Evolutionary conservation across 495 filamentous ascomycete genomes (phyloP).

Genomic region (Articulospora tetracladia): DNA sequence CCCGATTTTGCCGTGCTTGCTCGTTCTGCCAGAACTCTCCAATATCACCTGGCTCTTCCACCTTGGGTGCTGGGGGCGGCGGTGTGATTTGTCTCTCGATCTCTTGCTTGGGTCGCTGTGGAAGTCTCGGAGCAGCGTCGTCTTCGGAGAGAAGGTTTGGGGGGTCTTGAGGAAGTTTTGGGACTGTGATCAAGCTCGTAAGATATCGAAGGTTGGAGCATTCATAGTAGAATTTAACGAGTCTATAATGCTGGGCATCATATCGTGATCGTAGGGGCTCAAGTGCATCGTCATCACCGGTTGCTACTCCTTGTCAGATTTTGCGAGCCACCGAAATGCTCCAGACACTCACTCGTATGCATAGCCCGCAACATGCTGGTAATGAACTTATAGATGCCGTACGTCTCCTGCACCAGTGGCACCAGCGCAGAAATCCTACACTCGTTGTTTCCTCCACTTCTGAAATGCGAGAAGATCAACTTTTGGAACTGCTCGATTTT

Average conservation of each 20-base stretch:
- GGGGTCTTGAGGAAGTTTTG: slow-evolving; percentile 91
- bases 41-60: slow-evolving; percentile 87
- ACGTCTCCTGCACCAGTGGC: slow-evolving; percentile 93
- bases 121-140: slow-evolving; percentile 77
- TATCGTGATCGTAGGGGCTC: slow-evolving; percentile 84
- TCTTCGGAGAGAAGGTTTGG: slow-evolving; percentile 83
- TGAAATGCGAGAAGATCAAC: slow-evolving; percentile 94
- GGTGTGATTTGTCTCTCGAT: slow-evolving; percentile 63
- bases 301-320: slow-evolving; percentile 47
- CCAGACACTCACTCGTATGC: slow-evolving; percentile 75
- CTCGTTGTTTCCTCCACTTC: slow-evolving; percentile 86
- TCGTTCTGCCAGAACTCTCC: slow-evolving; percentile 97
- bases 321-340: not conserved
- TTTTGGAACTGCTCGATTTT: slow-evolving; percentile 98
- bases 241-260: slow-evolving; percentile 90
- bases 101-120: slow-evolving; percentile 73
- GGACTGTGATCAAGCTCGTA: slow-evolving; percentile 92
- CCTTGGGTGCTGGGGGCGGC: slow-evolving; percentile 50
- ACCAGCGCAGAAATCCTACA: slow-evolving; percentile 93
- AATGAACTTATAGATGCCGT: slow-evolving; percentile 95
- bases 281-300: slow-evolving; percentile 93
- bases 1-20: slow-evolving; percentile 81
- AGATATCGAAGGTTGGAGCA: slow-evolving; percentile 96
- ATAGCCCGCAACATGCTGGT: slow-evolving; percentile 94
- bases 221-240: slow-evolving; percentile 98